Evolutionary conservation across 2,329 filamentous ascomycete species (phyloP), one percentile per base, ranked within the genome.

Genomic region (Pestalotiopsis sp.): DNA sequence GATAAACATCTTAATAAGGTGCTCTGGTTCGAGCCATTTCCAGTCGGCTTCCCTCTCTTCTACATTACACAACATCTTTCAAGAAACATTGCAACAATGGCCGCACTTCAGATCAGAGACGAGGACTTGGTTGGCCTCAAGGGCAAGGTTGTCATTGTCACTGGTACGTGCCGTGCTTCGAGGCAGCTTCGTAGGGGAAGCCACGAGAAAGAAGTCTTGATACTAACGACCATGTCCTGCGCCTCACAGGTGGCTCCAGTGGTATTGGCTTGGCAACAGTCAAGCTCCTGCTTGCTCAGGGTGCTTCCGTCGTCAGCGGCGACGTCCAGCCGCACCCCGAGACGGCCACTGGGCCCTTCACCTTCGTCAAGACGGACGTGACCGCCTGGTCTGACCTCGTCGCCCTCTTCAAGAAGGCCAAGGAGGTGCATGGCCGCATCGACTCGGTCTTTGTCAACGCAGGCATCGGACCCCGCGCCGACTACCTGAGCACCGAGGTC

Each of bases 381-480:
- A 78, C 82, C 1, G 75, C 78, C 17, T 90, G 87, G 87, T 70
- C 77, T 3, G 83, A 85, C 7, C 81, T 88, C 9, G 77, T 81
- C 13, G 76, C 78, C 0, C 79, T 90, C 12, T 90, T 90, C 79
- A 84, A 84, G 67, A 76, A 80, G 67, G 78, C 86, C 2, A 82
- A 83, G 68, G 77, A 82, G 12, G 90, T 93, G 66, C 87, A 92
- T 71, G 92, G 94, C 75, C 91, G 93, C 70, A 87, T 95, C 70
- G 92, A 93, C 58, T 88, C 92, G 76, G 93, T 93, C 6, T 94
- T 94, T 74, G 89, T 92, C 66, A 90, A 90, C 71, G 88, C 88
- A 0, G 88, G 88, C 17, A 78, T 90, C 38, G 79, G 78, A 0
- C 82, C 84, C 9, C 80, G 80, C 3, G 80, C 80, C 2, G 76